Evolutionary conservation across 352 stramenopile genomes (phyloP), one percentile per base, ranked within the genome.

Genomic region (Phytophthora pini): DNA sequence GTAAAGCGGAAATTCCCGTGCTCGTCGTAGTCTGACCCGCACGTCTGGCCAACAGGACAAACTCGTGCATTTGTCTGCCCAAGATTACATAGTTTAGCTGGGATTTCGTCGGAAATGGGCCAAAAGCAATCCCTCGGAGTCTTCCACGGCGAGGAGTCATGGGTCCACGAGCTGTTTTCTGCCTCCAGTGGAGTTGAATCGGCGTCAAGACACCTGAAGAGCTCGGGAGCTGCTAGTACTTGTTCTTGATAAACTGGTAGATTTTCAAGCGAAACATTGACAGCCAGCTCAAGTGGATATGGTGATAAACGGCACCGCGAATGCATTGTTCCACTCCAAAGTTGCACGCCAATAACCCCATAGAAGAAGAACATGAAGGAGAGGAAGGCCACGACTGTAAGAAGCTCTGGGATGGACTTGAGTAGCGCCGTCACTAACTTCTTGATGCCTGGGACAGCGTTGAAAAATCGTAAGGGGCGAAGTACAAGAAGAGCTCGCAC

Each of bases 321-420:
- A 44, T 91, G 84, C 5, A 92, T 55, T 29, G 81, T 77, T 0
- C 84, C 89, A 34, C 78, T 84, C 70, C 85, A 97, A 2, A 97
- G 43, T 65, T 97, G 84, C 6, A 97, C 72, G 1, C 82, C 90
- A 44, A 97, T 74, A 3, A 96, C 89, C 5, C 80, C 87, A 50
- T 96, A 97, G 20, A 97, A 53, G 31, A 93, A 91, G 51, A 95
- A 96, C 3, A 94, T 43, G 47, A 97, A 97, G 1, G 40, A 71
- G 17, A 94, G 70, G 55, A 97, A 82, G n/a, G 84, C 80, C 7
- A 94, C 77, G 15, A 94, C 88, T 27, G 90, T 90, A 20, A 91
- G 56, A 2, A 97, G 79, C 46, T 87, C 76, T 7, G 84, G 84
- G 15, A 97, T 86, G 10, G 85, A 93, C 32, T 77, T 72, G 39